Evolutionary conservation across 371 early-diverging fungal species (phyloP), one percentile per base, ranked within the genome.

Genomic region (Mucor piriformis): DNA sequence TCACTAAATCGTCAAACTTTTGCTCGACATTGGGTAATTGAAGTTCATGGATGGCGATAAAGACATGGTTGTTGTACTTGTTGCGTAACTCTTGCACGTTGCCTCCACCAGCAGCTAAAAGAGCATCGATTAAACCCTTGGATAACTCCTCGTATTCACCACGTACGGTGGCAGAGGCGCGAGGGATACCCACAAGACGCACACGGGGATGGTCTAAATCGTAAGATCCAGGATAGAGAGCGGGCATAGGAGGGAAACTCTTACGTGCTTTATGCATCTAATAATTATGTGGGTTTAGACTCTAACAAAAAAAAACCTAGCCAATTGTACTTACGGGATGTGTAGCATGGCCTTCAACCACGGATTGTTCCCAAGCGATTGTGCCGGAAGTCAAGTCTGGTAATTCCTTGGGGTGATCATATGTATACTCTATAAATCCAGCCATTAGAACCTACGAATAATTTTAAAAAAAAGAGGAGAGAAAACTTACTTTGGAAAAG

Each of bases 291-390:
- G 47, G 20, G n/a, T n/a, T 54, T n/a, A 29, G 29, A 24, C 51
- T 21, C n/a, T 33, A 24, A 13, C 16, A 33, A 21, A n/a, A 2
- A 50, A 58, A 38, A 40, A 25, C 35, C 43, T 20, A 43, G 15
- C 18, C 25, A 49, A 20, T 23, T 24, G 10, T 21, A 68, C 76
- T 77, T 82, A 85, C 85, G 10, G 91, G 91, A 62, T 91, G 91
- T 0, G 88, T 88, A n/a, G 88, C 86, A 55, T 91, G 91, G 12
- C 91, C 91, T 61, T 91, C 91, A 11, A 88, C 67, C 20, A 91
- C 77, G 37, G 81, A 73, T 63, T 88, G 88, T 58, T 91, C 91
- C 91, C 91, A 91, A 49, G 84, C 82, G n/a, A 87, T 67, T 3
- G 77, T 67, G 7, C 84, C 69, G 3, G 76, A 74, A 3, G 62